These are phyloP conservation scores for Exophiala mesophila DNA, from an alignment of 2,329 filamentous ascomycete genomes.

Conservation along the genomic window DNA sequence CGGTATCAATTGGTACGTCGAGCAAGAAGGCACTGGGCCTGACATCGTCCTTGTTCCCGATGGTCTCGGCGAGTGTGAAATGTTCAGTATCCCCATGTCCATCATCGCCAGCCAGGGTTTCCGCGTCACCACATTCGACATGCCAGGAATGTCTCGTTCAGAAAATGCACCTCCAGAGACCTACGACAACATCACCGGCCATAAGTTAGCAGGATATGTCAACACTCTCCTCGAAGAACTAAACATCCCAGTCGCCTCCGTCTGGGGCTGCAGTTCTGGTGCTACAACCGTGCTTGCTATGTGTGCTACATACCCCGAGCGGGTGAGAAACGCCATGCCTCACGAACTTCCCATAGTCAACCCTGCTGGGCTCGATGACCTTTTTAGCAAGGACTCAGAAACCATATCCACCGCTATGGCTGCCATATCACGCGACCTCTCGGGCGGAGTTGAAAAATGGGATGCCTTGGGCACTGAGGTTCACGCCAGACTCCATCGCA, in stretches of 20 bases:
- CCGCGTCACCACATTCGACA: constrained; percentile 13
- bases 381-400: constrained; percentile 1
- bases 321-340: constrained; percentile 5
- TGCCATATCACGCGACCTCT: not conserved
- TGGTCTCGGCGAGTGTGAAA: constrained; percentile 13
- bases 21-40: constrained; percentile 12
- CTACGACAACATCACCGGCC: constrained; percentile 8
- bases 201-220: constrained; percentile 6
- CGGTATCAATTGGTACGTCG: constrained; percentile 13
- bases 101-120: constrained; percentile 6
- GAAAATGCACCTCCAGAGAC: constrained; percentile 6
- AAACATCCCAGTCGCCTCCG: constrained; percentile 1
- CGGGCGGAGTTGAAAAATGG: constrained; percentile 7
- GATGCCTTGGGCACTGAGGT: constrained; percentile 4
- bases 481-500: constrained; percentile 5
- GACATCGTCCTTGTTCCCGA: constrained; percentile 11
- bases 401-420: constrained; percentile 5
- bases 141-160: constrained; percentile 15
- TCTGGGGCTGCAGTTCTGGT: constrained; percentile 9
- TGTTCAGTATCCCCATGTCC: constrained; percentile 12
- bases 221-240: constrained; percentile 5
- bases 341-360: constrained; percentile 3
- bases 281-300: constrained; percentile 6
- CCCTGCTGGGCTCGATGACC: not conserved
- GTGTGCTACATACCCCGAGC: not conserved